Base-by-base conservation (phyloP, 2,329 filamentous ascomycete genomes). In the Rasamsonia emersonii region DNA sequence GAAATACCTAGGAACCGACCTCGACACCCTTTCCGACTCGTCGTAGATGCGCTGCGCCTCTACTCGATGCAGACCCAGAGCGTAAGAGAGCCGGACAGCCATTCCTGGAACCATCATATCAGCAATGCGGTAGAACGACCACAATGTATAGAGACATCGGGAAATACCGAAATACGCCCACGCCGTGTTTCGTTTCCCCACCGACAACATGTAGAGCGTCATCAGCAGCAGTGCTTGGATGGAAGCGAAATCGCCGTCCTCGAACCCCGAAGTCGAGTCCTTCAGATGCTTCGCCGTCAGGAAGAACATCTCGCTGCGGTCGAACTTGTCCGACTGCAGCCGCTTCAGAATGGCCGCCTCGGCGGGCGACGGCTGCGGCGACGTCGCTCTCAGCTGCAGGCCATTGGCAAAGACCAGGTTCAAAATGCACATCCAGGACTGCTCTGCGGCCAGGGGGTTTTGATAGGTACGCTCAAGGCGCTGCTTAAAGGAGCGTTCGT, bases 401-500 rank as follows among this genome's bases (percentile, higher is more conserved):
- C 78, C 78, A 30, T 79, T 73, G 2, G 78, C 73, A 28, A 82
- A 69, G 0, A 75, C 70, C 4, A 82, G 59, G 42, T 77, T 74
- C 10, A 82, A 49, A 6, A 77, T 57, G 44, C 77, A 80, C 5
- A 79, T 56, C 42, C 70, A 69, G 0, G 68, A 62, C 5, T 67
- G 61, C 11, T 68, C 62, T 1, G 67, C 61, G 5, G 56, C 57
- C 0, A 74, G 57, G 1, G 73, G 71, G 39, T 73, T 67, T 5
- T 57, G 54, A 41, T 78, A 79, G 47, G 68, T 77, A 20, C 56
- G 53, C 1, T 73, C 65, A 2, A 79, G 46, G 1, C 58, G 59
- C 19, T 59, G 53, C 15, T 69, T 51, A 38, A 80, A 77, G 0
- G 47, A 45, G 11, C 58, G 54, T 18, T 62, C 64, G 40, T 77